phyloP scores from a whole-genome alignment of 495 filamentous ascomycete genomes.

The Tetracladium marchalianum region DNA sequence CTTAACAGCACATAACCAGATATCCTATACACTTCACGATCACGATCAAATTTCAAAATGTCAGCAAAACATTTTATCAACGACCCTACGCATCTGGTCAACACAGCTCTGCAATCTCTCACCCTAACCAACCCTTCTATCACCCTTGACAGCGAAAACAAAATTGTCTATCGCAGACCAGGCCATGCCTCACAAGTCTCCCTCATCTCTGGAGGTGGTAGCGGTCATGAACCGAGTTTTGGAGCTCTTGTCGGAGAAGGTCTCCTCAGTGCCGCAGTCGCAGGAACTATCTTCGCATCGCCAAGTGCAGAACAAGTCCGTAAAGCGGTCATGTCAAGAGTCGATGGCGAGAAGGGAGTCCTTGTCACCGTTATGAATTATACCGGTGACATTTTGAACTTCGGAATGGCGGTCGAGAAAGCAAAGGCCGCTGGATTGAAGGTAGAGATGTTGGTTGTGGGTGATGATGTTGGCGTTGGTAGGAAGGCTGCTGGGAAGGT shows the following conservation, averaged over 20 bases:
- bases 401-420: slow-evolving; percentile 91
- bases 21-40: not conserved
- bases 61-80: slow-evolving; percentile 87
- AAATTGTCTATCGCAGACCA: slow-evolving; percentile 75
- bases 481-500: slow-evolving; percentile 77
- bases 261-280: slow-evolving; percentile 75
- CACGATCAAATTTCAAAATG: slow-evolving; percentile 23
- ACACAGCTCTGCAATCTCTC: slow-evolving; percentile 62
- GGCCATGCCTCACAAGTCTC: slow-evolving; percentile 42
- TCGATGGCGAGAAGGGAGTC: slow-evolving; percentile 62
- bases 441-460: slow-evolving; percentile 89
- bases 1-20: not conserved
- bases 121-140: slow-evolving; percentile 81
- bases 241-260: slow-evolving; percentile 58
- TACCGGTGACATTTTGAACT: slow-evolving; percentile 84
- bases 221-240: slow-evolving; percentile 90
- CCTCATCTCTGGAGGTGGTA: slow-evolving; percentile 82
- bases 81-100: slow-evolving; percentile 72
- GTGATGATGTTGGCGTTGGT: slow-evolving; percentile 93
- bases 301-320: slow-evolving; percentile 83
- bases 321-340: slow-evolving; percentile 59
- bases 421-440: slow-evolving; percentile 68
- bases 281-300: slow-evolving; percentile 88
- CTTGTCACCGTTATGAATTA: slow-evolving; percentile 62
- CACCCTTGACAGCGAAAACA: slow-evolving; percentile 69